A percentile compares a stretch with the other conserved stretches of the same genome.
phyloP scores from a whole-genome alignment of 306 rosid species.

The Sechiopsis laciniata region DNA sequence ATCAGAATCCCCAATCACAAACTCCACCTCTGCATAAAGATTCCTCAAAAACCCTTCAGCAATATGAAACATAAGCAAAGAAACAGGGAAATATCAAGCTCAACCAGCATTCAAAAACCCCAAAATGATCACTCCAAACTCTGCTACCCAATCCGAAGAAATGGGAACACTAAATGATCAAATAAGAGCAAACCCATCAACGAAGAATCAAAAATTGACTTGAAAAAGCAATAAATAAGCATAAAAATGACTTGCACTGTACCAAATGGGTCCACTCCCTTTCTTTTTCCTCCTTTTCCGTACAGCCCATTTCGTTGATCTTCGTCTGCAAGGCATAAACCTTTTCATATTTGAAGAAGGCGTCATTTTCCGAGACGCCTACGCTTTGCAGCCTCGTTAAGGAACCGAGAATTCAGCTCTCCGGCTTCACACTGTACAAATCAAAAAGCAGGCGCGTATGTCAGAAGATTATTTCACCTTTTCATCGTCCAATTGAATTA shows the following conservation, averaged over 20 bases:
- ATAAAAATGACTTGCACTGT: neutral
- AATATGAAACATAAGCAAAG: neutral
- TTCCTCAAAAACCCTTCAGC: neutral
- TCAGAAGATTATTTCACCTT: too few relatives aligned
- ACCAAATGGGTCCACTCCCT: conserved; percentile 10
- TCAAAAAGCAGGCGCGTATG: too few relatives aligned
- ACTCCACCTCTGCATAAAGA: neutral
- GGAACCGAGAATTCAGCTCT: neutral
- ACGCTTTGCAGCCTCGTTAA: conserved; percentile 15
- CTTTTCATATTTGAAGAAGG: neutral
- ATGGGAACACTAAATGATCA: neutral
- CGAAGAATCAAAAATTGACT: conserved; percentile 13
- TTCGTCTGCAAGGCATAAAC: neutral
- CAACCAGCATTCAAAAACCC: neutral
- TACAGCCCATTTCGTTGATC: neutral
- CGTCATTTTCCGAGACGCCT: conserved; percentile 14
- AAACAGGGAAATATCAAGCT: neutral
- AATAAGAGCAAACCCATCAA: conserved; percentile 9
- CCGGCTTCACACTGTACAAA: too few relatives aligned
- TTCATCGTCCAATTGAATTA: too few relatives aligned
- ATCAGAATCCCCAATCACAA: neutral
- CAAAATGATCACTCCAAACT: neutral
- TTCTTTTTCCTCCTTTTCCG: conserved; percentile 15
- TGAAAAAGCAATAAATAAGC: neutral
- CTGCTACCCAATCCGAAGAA: neutral